Base-by-base conservation (phyloP, 371 early-diverging fungal genomes). In the Mycotypha africana region DNA sequence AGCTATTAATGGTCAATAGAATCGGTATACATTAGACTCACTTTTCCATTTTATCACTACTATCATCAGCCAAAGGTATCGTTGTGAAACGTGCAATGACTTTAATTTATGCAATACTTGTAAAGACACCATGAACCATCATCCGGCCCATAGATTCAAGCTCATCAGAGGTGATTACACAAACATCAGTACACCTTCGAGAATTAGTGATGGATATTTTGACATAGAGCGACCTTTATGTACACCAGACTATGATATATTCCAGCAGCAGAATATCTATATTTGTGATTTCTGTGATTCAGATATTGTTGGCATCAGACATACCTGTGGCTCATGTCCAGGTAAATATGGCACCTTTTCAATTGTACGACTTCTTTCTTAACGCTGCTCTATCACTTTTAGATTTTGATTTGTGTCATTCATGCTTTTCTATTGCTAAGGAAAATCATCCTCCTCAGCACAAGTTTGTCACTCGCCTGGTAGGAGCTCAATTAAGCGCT, bases 31-130 rank as follows among this genome's bases (percentile, higher is more conserved):
- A n/a, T n/a, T n/a, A n/a, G n/a, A n/a, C n/a, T 24, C 11, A 35
- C n/a, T 22, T 35, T 9, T 12, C 11, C 11, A 8, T 28, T 28
- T 28, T 28, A 8, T 28, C 11, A 8, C 11, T 28, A 28, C 28
- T 16, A 11, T 23, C 30, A 28, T 17, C n/a, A 56, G 53, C 24
- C 31, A 49, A 40, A 42, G 74, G 16, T 67, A 56, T 56, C 64
- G 65, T 26, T 79, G 76, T 49, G 33, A 45, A 37, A 55, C 63
- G 38, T 79, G 79, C 41, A 42, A 46, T 34, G 65, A 79, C 39
- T 76, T 57, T 50, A 76, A 79, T 47, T 58, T 79, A 33, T 79
- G 79, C 46, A 67, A 71, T 45, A 44, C 30, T 26, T 79, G 79
- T 38, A 54, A 58, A 37, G 36, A 28, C 4, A 51, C 44, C 28